Conservation (phyloP, 2,329 filamentous ascomycete species). For the Reticulascus tulasneorum region DNA sequence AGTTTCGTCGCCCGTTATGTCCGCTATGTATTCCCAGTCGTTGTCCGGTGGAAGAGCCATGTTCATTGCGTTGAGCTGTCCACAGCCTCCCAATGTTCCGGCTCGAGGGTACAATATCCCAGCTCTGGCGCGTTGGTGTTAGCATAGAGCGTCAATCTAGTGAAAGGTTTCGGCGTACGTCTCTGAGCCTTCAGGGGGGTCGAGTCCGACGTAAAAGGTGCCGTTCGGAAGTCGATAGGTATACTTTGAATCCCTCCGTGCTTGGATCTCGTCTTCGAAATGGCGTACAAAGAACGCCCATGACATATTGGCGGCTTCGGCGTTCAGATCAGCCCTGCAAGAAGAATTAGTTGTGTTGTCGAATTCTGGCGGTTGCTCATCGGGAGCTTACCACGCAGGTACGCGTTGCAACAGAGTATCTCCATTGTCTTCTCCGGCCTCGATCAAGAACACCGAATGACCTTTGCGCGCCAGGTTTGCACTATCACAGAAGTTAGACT, state of each 20-base stretch:
- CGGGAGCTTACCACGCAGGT: too few relatives aligned
- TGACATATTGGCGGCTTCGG: neutral
- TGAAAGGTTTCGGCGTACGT: conserved; percentile 5
- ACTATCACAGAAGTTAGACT: too few relatives aligned
- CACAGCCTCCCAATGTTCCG: conserved; percentile 54
- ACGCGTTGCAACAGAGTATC: neutral
- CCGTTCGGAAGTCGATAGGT: conserved; percentile 14
- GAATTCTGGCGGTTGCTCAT: too few relatives aligned
- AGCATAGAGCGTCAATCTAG: too few relatives aligned
- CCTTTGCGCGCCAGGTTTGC: neutral
- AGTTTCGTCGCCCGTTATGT: conserved; percentile 50
- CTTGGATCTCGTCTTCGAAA: neutral
- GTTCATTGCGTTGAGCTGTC: conserved; percentile 52
- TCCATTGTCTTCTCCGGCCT: neutral
- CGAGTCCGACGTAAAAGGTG: conserved; percentile 12
- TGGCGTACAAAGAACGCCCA: neutral
- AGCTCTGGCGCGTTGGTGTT: conserved; percentile 2
- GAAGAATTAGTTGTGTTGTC: neutral
- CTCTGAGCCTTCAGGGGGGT: conserved; percentile 14
- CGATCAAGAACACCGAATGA: neutral
- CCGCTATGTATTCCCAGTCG: conserved; percentile 50
- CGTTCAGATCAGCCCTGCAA: neutral
- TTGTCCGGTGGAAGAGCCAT: conserved; percentile 47
- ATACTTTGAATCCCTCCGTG: conserved; percentile 11
- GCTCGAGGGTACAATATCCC: conserved; percentile 50